Percentiles rank a stretch among this genome's conserved stretches.
phyloP scores from a whole-genome alignment of 2,329 filamentous ascomycete species.

The Fusarium musae region DNA sequence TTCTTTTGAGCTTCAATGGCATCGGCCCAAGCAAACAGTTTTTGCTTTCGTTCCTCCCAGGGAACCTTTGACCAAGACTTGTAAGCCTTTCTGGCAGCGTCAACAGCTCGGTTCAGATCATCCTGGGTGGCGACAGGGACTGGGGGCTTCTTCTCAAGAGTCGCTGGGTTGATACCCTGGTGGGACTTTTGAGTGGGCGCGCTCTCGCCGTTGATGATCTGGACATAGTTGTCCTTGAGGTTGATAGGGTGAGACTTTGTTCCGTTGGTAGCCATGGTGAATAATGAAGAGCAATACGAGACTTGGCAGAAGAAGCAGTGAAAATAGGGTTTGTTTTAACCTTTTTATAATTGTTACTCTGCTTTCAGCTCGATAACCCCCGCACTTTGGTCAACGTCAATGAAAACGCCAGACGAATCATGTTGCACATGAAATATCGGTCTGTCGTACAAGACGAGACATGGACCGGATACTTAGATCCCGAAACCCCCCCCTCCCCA shows the following conservation, averaged over 20 bases:
- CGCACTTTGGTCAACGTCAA: conserved; percentile 12
- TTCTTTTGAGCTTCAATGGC: conserved; percentile 33
- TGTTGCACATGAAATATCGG: not conserved
- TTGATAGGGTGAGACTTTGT: conserved; percentile 5
- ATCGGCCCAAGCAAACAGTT: conserved; percentile 42
- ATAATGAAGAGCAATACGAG: not conserved
- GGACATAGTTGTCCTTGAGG: conserved; percentile 33
- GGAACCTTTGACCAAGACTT: conserved; percentile 44
- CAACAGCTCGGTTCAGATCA: conserved; percentile 42
- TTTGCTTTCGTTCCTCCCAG: conserved; percentile 36
- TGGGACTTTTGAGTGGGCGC: conserved; percentile 28
- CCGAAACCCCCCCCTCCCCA: not conserved
- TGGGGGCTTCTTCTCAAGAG: conserved; percentile 44
- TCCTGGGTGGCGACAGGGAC: conserved; percentile 42
- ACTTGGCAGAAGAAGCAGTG: not conserved
- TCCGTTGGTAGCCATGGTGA: conserved; percentile 26
- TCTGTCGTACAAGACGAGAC: not conserved
- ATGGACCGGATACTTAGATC: not conserved
- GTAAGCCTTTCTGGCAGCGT: conserved; percentile 40
- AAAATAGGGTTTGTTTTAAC: not conserved
- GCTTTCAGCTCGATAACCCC: conserved; percentile 4
- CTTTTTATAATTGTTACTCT: not conserved
- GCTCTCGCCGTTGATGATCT: conserved; percentile 41
- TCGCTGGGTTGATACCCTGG: conserved; percentile 47
- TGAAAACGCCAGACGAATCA: conserved; percentile 15